Percentiles rank a stretch among this genome's conserved stretches.
Evolutionary conservation across 495 filamentous ascomycete genomes (phyloP).

Genomic region (Pyronema omphalodes): DNA sequence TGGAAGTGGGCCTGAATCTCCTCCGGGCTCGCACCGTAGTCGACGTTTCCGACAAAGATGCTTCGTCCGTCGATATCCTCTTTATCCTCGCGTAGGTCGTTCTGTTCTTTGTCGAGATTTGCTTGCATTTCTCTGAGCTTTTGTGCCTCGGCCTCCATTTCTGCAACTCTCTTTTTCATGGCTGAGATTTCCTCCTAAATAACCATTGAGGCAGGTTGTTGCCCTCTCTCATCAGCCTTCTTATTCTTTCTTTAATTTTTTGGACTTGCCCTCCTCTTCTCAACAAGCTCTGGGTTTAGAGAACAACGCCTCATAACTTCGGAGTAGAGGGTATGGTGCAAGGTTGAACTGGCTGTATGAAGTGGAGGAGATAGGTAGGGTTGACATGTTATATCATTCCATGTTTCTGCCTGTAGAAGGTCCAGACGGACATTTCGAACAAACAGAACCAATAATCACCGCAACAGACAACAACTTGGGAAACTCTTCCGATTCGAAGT

Average conservation of each 20-base stretch:
- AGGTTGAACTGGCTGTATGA: not conserved
- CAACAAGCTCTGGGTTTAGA: not conserved
- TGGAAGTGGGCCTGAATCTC: constrained; percentile 99
- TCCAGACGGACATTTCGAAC: not conserved
- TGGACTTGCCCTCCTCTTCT: too few species aligned
- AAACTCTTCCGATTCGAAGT: not conserved
- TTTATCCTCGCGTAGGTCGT: constrained; percentile 73
- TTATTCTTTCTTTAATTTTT: constrained; percentile 1
- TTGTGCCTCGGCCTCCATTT: constrained; percentile 96
- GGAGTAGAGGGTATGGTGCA: not conserved
- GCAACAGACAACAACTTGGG: not conserved
- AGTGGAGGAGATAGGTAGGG: not conserved
- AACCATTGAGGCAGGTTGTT: constrained; percentile 1
- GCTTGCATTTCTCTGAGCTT: constrained; percentile 96
- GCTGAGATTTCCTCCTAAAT: constrained; percentile 79
- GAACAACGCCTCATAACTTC: not conserved
- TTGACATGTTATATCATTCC: not conserved
- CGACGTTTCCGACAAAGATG: constrained; percentile 97
- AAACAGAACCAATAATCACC: too few species aligned
- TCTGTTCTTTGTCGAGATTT: constrained; percentile 62
- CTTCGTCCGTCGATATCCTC: constrained; percentile 91
- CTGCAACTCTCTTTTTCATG: constrained; percentile 94
- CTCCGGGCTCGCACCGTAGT: constrained; percentile 93
- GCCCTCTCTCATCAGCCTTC: constrained; percentile 3
- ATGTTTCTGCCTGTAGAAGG: not conserved